Evolutionary conservation across 2,329 filamentous ascomycete species (phyloP), one percentile per base, ranked within the genome.

Genomic region (Fonsecaea monophora): DNA sequence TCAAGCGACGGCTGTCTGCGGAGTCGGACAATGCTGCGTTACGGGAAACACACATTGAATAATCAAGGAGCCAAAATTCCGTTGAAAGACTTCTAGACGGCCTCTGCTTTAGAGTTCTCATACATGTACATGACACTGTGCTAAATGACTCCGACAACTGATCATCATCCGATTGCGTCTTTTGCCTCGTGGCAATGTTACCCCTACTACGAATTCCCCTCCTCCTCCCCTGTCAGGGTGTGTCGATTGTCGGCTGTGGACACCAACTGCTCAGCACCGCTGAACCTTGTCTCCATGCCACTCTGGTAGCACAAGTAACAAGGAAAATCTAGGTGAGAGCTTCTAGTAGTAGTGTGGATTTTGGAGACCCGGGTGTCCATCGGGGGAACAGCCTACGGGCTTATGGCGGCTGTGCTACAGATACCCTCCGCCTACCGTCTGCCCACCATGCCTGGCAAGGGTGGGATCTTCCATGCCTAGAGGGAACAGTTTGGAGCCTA

Each of bases 381-480:
- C 21, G 32, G 58, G 42, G 42, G n/a, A 48, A 18, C n/a, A 8
- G n/a, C 42, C 42, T 48, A 48, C 42, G 45, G 45, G 8, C 8
- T 50, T 50, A 50, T 21, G 45, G 45, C 18, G 42, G 34, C 45
- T 25, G 48, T 38, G 30, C 32, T n/a, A 60, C 4, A 50, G 40
- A 55, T 50, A 50, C 48, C 32, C 37, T 37, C 64, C 25, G 64
- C 63, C 63, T 42, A 66, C 54, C 59, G n/a, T 37, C 3, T 64
- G 66, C 53, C 56, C 50, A 62, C 62, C 60, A 58, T 59, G 13
- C 53, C 66, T 30, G 30, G 34, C 50, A 61, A 50, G 48, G 58
- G 48, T 58, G 42, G 48, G 61, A 62, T 68, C 45, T 37, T 37
- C 45, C 53, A 59, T 53, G 30, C 53, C 59, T 57, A 67, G 34